Evolutionary conservation across 352 stramenopile species (phyloP), one percentile per base, ranked within the genome.

Genomic region (Pythium utonaiense): DNA sequence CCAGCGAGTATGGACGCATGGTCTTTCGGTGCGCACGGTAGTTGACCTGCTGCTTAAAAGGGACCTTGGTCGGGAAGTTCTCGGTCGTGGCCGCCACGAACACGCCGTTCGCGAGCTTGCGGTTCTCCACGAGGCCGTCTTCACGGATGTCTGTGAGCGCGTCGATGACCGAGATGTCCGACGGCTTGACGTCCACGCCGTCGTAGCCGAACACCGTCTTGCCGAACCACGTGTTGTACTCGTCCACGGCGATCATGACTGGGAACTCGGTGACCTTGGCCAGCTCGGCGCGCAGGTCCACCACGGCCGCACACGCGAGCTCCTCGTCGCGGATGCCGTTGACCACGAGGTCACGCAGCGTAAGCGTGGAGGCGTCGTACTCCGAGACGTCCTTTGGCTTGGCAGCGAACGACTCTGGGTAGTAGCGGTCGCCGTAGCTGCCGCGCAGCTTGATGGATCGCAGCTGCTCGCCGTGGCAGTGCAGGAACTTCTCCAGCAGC

Each of bases 181-280:
- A 65, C 21, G 86, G 79, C 42, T 62, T 60, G 41, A 95, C 81
- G 50, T 89, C 73, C 60, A 86, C 69, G 60, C 81, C 83, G 59
- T 96, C 86, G 70, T 92, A 96, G 45, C 83, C 84, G 52, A 96
- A 95, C 19, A 94, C 79, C 0, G 86, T 94, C 68, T 89, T 81
- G 57, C 86, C 72, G 57, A 93, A 93, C 80, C 82, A 92, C 63
- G 69, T 82, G 73, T 93, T 96, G 82, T 93, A 96, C 69, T 96
- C 85, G 69, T 96, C 86, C 16, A 96, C 77, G 13, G 86, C 86
- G 55, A 96, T 87, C 12, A 96, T 67, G 61, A 96, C 86, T 6
- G 83, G 81, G 66, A 90, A 91, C 67, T 96, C 85, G 28, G 81
- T 93, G 31, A 86, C 79, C 60, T 87, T 71, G 45, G 78, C 77